Evolutionary conservation across 768 basidiomycete species (phyloP), one percentile per base, ranked within the genome.

Genomic region (Amanita rubescens): DNA sequence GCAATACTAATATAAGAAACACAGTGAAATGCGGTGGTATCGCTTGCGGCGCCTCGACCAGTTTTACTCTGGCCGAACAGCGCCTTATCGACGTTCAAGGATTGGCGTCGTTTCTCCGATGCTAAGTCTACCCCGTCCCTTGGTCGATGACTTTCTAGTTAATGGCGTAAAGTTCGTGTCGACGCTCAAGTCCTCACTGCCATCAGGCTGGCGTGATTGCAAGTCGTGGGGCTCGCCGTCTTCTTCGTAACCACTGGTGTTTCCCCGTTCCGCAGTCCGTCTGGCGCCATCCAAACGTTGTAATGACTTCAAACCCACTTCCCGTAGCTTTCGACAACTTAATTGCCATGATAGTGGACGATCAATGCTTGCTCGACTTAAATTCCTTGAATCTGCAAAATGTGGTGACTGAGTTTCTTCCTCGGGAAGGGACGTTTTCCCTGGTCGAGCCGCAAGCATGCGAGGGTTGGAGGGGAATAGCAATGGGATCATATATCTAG

Each of bases 401-500:
- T 55, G 37, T 11, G 43, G 58, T 55, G 50, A 59, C 61, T 51
- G 59, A 45, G 58, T 63, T 49, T 69, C 71, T 25, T 71, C 71
- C 11, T 70, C 68, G 37, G 66, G 57, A 9, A 68, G 56, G n/a
- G 65, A 57, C 17, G 69, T 63, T 59, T 75, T 80, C 46, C 67
- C 75, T 0, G 89, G 84, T 2, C 79, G 69, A 5, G 87, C 88
- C 17, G 87, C 84, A 7, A 94, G 73, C 66, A 90, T 75, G 35
- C 82, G 81, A 30, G 87, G 84, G 65, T 92, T 84, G 17, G 84
- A 82, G 6, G 94, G 94, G 46, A 96, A 82, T 19, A 82, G 74
- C 45, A 95, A 74, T 1, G 91, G 92, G 20, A 98, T 78, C 93
- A 97, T 97, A 66, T 87, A 82, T 58, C 94, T 79, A 22, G 90